Conservation (phyloP, 495 filamentous ascomycete genomes). For the Penicillium pancosmium region DNA sequence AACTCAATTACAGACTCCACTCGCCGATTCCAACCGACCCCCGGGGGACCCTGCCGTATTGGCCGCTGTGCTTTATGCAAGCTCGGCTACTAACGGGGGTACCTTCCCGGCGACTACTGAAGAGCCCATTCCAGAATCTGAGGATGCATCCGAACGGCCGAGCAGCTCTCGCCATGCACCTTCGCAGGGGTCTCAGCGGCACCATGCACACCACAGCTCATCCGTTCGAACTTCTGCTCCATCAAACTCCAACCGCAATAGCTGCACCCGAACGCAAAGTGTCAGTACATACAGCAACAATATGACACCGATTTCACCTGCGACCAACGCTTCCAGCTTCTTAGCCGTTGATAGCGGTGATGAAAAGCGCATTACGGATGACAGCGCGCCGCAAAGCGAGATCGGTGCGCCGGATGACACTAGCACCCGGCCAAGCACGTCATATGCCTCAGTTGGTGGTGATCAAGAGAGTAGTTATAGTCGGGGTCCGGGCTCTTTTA, state of each 20-base stretch:
- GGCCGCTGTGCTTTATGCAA: constrained; percentile 38
- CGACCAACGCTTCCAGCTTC: constrained; percentile 56
- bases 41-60: constrained; percentile 34
- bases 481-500: constrained; percentile 18
- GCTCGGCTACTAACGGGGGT: constrained; percentile 19
- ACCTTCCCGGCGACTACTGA: constrained; percentile 12
- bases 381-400: constrained; percentile 36
- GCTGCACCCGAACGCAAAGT: constrained; percentile 49
- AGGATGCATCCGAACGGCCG: constrained; percentile 29
- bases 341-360: constrained; percentile 53
- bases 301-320: constrained; percentile 50
- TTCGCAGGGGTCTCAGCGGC: constrained; percentile 25
- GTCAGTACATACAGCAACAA: constrained; percentile 47
- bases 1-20: constrained; percentile 19
- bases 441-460: constrained; percentile 25
- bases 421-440: constrained; percentile 37
- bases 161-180: constrained; percentile 37
- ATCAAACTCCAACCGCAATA: constrained; percentile 44
- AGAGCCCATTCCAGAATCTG: constrained; percentile 24
- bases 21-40: constrained; percentile 19
- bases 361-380: constrained; percentile 38
- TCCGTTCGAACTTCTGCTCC: constrained; percentile 40
- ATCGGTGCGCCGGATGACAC: constrained; percentile 26
- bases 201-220: constrained; percentile 43
- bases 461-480: constrained; percentile 27